Conservation (phyloP, 2,329 filamentous ascomycete genomes). For the Elsinoe batatas region DNA sequence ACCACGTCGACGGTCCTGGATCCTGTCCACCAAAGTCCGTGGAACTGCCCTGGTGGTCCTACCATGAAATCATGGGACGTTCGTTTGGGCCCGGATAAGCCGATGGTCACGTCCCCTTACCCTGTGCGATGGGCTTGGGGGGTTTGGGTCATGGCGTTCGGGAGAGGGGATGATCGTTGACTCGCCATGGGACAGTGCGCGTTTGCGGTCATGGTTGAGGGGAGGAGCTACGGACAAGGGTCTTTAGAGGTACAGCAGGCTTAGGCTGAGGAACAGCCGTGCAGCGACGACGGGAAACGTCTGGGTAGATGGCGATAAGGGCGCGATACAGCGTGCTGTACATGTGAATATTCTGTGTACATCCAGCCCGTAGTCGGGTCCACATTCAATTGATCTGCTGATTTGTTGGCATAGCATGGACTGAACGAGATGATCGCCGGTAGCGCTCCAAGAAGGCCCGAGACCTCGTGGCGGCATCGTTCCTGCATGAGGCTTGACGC, state of each 20-base stretch:
- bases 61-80: not conserved
- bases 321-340: not conserved
- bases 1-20: not conserved
- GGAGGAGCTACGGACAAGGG: too few relatives aligned
- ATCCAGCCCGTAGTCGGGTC: too few relatives aligned
- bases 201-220: too few relatives aligned
- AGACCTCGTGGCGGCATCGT: constrained; percentile 3
- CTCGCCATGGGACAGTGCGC: too few relatives aligned
- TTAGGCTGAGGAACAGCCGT: not conserved
- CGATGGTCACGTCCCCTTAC: constrained; percentile 7
- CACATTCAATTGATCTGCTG: too few relatives aligned
- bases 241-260: too few relatives aligned
- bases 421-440: not conserved
- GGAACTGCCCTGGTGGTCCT: not conserved
- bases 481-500: constrained; percentile 5
- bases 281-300: not conserved
- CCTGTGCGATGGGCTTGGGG: not conserved
- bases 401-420: too few relatives aligned
- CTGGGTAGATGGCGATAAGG: not conserved
- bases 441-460: not conserved
- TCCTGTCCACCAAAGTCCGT: not conserved
- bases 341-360: too few relatives aligned
- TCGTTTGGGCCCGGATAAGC: not conserved
- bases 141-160: not conserved
- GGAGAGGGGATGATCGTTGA: not conserved